A percentile compares a stretch with the other conserved stretches of the same genome.
These are phyloP conservation scores for Nicotiana attenuata DNA, from an alignment of 257 asterid species.

Conservation along the genomic window DNA sequence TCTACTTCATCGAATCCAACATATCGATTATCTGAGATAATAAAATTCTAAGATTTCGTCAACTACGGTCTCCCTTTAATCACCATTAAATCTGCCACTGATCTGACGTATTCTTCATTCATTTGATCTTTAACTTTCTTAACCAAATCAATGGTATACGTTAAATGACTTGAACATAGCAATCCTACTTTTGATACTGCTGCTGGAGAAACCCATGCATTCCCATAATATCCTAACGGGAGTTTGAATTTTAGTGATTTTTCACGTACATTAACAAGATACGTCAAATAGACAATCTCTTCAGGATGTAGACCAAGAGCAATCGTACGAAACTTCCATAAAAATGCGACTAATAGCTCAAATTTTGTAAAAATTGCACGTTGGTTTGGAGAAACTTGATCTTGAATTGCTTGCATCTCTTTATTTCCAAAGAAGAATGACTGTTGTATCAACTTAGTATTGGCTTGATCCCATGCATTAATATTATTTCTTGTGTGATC, in stretches of 20 bases:
- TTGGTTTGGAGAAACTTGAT: not conserved
- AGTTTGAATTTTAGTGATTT: not conserved
- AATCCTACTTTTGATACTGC: slow-evolving; percentile 1
- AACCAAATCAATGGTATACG: slow-evolving; percentile 14
- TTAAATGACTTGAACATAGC: slow-evolving; percentile 6
- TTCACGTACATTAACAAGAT: not conserved
- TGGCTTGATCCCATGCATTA: not conserved
- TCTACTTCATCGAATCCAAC: slow-evolving; percentile 4
- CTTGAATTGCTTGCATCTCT: slow-evolving; percentile 12
- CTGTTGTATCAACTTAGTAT: not conserved
- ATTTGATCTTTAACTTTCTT: not conserved
- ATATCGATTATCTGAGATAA: not conserved
- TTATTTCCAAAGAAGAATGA: slow-evolving; percentile 10
- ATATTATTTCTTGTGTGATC: not conserved
- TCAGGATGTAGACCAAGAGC: slow-evolving; percentile 8
- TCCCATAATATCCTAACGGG: slow-evolving; percentile 20
- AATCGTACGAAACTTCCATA: slow-evolving; percentile 20
- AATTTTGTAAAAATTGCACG: not conserved
- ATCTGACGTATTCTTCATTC: slow-evolving; percentile 14
- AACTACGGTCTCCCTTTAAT: slow-evolving; percentile 9
- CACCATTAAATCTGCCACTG: slow-evolving; percentile 20
- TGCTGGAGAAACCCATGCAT: slow-evolving; percentile 15
- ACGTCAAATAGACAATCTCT: slow-evolving; percentile 1
- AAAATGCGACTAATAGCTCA: slow-evolving; percentile 3
- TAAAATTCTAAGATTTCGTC: not conserved